Conservation (phyloP, 2,329 filamentous ascomycete species). For the Penicillium sp. region DNA sequence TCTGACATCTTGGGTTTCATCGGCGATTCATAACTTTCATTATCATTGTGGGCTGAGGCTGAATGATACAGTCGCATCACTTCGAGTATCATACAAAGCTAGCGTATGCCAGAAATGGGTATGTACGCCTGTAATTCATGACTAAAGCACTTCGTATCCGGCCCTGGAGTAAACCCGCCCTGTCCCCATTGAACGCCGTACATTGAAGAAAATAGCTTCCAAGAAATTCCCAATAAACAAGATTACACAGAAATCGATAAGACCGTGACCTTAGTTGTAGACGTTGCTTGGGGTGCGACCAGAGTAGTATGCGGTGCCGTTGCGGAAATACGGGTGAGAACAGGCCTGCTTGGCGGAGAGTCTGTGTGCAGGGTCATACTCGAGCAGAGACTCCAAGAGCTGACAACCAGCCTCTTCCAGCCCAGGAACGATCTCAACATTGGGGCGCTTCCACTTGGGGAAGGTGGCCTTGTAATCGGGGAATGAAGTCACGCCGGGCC, state of each 20-base stretch:
- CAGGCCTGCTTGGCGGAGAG: constrained; percentile 89
- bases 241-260: constrained; percentile 15
- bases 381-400: constrained; percentile 67
- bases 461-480: constrained; percentile 92
- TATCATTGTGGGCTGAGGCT: constrained; percentile 3
- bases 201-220: constrained; percentile 19
- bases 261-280: constrained; percentile 36
- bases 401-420: constrained; percentile 64
- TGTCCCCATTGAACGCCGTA: constrained; percentile 35
- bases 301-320: constrained; percentile 52
- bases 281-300: constrained; percentile 43
- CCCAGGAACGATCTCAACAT: constrained; percentile 67
- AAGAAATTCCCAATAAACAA: constrained; percentile 16
- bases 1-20: constrained; percentile 10
- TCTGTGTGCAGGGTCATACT: constrained; percentile 83
- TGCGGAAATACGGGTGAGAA: constrained; percentile 78
- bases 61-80: constrained; percentile 2
- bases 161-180: constrained; percentile 28
- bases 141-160: constrained; percentile 32
- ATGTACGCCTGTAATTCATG: constrained; percentile 31
- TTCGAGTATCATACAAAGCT: constrained; percentile 1
- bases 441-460: constrained; percentile 82
- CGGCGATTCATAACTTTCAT: neutral
- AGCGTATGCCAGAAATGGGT: constrained; percentile 19
- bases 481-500: constrained; percentile 93